Base-by-base conservation (phyloP, 1,284 basidiomycete genomes). In the Ustilago hordei region DNA sequence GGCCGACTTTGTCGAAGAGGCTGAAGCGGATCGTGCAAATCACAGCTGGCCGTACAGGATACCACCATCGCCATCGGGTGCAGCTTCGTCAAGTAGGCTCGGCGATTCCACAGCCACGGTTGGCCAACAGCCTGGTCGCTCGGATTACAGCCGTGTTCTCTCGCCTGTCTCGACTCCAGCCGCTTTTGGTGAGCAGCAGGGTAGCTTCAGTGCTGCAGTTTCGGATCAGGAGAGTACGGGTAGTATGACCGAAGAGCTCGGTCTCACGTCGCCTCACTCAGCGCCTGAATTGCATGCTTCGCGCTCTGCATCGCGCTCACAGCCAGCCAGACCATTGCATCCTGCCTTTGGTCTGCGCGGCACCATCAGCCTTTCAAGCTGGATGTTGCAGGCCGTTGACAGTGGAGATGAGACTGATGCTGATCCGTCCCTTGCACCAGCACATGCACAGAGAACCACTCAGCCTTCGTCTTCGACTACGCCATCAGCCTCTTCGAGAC, bases 291-390 rank as follows among this genome's bases (percentile, higher is more conserved):
- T 78, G 45, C 56, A 60, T 23, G 68, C 34, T n/a, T 50, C 53
- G 5, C 43, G 41, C 8, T 35, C 43, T 34, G 59, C 74, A 34
- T 54, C 57, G 0, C 68, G 68, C 31, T 13, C 55, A 2, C 62
- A 75, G 17, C 50, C 65, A 6, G 45, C 62, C 28, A 61, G 67
- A n/a, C 60, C 71, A 2, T 41, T 71, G 31, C 54, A 73, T 60
- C 54, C 74, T 28, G 69, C 75, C 2, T 80, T 80, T 34, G 75
- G 73, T 43, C 66, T 78, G 34, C 58, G 71, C 13, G 79, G 79
- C 31, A 61, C 50, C 47, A 69, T 81, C 54, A 70, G 66, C 34
- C 38, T 76, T 12, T 63, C 69, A 1, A 73, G 70, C 45, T 81
- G 79, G 79, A 54, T 73, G 2, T 17, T 81, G 17, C 65, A 77